Conservation (phyloP, 2,329 filamentous ascomycete species). For the Cercospora citrullina region DNA sequence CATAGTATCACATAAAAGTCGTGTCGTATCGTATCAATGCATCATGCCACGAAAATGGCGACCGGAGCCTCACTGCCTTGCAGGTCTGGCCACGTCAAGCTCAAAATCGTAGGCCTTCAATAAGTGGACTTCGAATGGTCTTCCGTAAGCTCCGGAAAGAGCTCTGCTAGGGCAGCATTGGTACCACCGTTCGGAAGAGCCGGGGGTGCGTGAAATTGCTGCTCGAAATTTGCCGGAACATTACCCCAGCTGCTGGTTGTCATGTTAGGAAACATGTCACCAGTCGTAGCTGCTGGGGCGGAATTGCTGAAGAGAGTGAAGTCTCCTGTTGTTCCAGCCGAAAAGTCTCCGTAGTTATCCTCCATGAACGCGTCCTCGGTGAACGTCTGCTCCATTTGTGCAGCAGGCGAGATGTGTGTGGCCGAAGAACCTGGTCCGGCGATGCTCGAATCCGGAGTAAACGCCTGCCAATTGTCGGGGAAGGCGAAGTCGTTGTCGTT, state of each 20-base stretch:
- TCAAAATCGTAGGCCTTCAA: neutral
- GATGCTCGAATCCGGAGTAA: conserved; percentile 32
- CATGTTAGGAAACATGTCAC: conserved; percentile 37
- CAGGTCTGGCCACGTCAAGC: neutral
- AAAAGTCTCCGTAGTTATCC: conserved; percentile 51
- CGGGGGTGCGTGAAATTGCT: conserved; percentile 22
- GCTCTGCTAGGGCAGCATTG: conserved; percentile 24
- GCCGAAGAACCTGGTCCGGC: conserved; percentile 26
- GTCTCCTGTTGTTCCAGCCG: conserved; percentile 45
- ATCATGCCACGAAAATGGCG: neutral
- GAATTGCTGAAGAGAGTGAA: conserved; percentile 60
- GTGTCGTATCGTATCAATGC: conserved; percentile 2
- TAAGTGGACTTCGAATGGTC: neutral
- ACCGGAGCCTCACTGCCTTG: neutral
- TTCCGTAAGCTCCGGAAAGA: conserved; percentile 28
- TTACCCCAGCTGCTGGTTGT: conserved; percentile 40
- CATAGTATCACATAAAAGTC: conserved; percentile 14
- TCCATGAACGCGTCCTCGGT: conserved; percentile 61
- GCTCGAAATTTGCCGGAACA: conserved; percentile 30
- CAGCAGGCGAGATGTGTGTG: conserved; percentile 66
- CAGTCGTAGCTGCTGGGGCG: conserved; percentile 22
- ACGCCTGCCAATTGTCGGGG: conserved; percentile 39
- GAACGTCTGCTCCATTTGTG: conserved; percentile 64
- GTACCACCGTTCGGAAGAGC: conserved; percentile 25
- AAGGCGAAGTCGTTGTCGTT: conserved; percentile 60